Percentiles rank a stretch among this genome's conserved stretches.
These are phyloP conservation scores for Pythium plurisporium DNA, from an alignment of 352 stramenopile species.

Conservation along the genomic window DNA sequence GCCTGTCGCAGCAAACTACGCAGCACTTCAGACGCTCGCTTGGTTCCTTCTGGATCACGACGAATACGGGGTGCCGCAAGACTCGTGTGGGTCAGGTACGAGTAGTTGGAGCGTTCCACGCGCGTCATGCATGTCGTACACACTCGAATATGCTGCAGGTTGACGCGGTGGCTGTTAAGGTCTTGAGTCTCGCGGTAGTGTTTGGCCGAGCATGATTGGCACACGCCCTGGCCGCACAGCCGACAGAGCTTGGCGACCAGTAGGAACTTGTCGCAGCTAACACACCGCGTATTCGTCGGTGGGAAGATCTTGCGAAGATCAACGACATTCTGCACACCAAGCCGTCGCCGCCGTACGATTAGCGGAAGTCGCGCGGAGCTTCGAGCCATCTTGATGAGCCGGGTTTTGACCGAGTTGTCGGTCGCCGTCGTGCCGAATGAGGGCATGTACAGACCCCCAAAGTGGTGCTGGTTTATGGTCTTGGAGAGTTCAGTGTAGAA, in stretches of 20 bases:
- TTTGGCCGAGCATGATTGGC: conserved; percentile 37
- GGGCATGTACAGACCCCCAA: conserved; percentile 9
- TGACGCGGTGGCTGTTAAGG: neutral
- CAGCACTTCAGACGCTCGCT: conserved; percentile 26
- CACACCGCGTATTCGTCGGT: conserved; percentile 44
- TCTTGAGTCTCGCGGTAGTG: conserved; percentile 23
- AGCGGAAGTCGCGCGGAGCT: conserved; percentile 30
- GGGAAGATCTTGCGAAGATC: conserved; percentile 32
- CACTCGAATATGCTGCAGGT: conserved; percentile 33
- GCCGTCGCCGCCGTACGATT: conserved; percentile 49
- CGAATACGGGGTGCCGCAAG: conserved; percentile 25
- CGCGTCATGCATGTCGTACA: conserved; percentile 52
- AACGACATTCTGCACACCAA: conserved; percentile 52
- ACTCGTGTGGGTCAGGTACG: conserved; percentile 16
- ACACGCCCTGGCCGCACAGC: conserved; percentile 60
- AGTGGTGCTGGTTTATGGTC: conserved; percentile 20
- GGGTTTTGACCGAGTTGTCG: conserved; percentile 16
- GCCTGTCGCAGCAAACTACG: conserved; percentile 38
- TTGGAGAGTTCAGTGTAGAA: conserved; percentile 22
- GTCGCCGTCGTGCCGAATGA: conserved; percentile 7
- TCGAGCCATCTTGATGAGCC: conserved; percentile 17
- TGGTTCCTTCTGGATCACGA: conserved; percentile 15
- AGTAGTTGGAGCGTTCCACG: conserved; percentile 52
- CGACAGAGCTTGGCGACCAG: conserved; percentile 43
- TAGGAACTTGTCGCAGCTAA: conserved; percentile 59